phyloP scores from a whole-genome alignment of 495 filamentous ascomycete genomes.

The Penicillium flavigenum region DNA sequence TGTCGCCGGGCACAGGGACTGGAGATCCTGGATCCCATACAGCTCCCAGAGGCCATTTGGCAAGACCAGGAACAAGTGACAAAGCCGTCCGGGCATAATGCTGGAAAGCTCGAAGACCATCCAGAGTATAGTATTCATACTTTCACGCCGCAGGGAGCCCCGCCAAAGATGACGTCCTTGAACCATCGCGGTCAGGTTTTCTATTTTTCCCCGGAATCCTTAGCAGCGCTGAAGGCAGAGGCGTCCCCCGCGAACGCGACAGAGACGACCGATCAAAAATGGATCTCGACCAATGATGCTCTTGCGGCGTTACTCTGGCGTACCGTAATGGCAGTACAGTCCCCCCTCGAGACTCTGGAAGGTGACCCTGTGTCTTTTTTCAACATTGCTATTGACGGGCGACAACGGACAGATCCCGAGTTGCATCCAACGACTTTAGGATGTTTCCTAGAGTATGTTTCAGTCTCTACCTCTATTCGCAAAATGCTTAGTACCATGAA shows the following conservation, averaged over 20 bases:
- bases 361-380: constrained; percentile 32
- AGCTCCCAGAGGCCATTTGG: constrained; percentile 22
- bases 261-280: constrained; percentile 23
- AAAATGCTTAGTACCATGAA: constrained; percentile 16
- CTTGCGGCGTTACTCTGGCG: constrained; percentile 43
- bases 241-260: constrained; percentile 32
- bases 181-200: constrained; percentile 33
- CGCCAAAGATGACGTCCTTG: constrained; percentile 32
- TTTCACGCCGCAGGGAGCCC: constrained; percentile 30
- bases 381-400: constrained; percentile 36
- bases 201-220: constrained; percentile 31
- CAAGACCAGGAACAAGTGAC: constrained; percentile 28
- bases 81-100: constrained; percentile 26
- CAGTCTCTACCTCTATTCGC: constrained; percentile 17
- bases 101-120: constrained; percentile 31
- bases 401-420: constrained; percentile 30
- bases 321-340: constrained; percentile 37
- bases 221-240: constrained; percentile 33
- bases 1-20: constrained; percentile 34
- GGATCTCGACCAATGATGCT: constrained; percentile 44
- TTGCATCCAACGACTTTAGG: constrained; percentile 33
- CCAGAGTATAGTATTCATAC: constrained; percentile 34
- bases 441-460: constrained; percentile 35
- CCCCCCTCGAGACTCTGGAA: constrained; percentile 27
- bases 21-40: constrained; percentile 20